Percentiles rank a stretch among this genome's conserved stretches.
phyloP scores from a whole-genome alignment of 176 grass and related monocot species.

The Triticum urartu region DNA sequence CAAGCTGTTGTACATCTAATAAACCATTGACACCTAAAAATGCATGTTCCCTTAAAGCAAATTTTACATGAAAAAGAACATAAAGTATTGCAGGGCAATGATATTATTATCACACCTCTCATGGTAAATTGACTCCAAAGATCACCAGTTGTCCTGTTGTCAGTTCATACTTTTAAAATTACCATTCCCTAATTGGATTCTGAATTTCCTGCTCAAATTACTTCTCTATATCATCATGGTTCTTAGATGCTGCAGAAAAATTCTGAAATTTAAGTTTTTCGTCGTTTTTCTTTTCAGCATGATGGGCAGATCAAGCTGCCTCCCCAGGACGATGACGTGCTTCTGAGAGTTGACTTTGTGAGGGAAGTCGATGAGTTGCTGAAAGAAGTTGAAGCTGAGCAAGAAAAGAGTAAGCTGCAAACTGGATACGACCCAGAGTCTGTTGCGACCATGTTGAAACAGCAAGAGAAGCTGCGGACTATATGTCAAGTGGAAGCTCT shows the following conservation, averaged over 20 bases:
- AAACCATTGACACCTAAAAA: neutral
- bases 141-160: neutral
- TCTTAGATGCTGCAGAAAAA: neutral
- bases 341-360: slow-evolving; percentile 89
- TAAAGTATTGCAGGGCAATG: neutral
- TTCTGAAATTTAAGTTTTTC: neutral
- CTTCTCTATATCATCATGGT: slow-evolving; percentile 12
- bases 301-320: slow-evolving; percentile 67
- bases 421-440: slow-evolving; percentile 75
- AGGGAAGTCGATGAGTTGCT: slow-evolving; percentile 75
- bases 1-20: neutral
- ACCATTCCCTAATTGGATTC: neutral
- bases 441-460: slow-evolving; percentile 69
- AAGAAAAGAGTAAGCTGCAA: slow-evolving; percentile 39
- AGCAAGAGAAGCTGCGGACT: slow-evolving; percentile 76
- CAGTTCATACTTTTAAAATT: neutral
- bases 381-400: slow-evolving; percentile 68
- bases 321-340: slow-evolving; percentile 62
- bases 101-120: neutral
- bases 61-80: neutral
- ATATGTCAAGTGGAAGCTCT: slow-evolving; percentile 75
- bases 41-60: neutral
- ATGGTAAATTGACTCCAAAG: neutral
- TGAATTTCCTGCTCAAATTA: neutral
- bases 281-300: slow-evolving; percentile 35